phyloP scores from a whole-genome alignment of 257 asterid genomes.

The Lycium ferocissimum region DNA sequence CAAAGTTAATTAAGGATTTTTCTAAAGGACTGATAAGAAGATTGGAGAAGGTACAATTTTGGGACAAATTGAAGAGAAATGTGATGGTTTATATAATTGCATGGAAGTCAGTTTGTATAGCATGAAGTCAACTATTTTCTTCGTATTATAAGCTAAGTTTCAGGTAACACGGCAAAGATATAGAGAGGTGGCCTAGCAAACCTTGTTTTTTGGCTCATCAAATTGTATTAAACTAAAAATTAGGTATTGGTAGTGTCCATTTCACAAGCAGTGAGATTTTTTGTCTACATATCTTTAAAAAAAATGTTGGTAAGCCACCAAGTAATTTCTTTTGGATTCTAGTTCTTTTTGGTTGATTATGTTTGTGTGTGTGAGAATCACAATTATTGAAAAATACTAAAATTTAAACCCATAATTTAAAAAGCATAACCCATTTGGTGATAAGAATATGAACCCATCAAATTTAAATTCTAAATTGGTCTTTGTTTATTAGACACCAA shows the following conservation, averaged over 20 bases:
- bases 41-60: background rate
- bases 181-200: slow-evolving; percentile 21
- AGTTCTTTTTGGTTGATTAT: slow-evolving; percentile 24
- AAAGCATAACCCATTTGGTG: too few species aligned
- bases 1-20: too few species aligned
- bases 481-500: background rate
- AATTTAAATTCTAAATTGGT: background rate
- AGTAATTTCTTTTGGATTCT: slow-evolving; percentile 14
- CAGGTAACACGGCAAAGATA: slow-evolving; percentile 31
- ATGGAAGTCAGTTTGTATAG: slow-evolving; percentile 21
- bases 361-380: too few species aligned
- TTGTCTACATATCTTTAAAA: background rate
- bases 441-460: too few species aligned
- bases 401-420: too few species aligned
- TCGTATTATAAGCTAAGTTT: slow-evolving; percentile 13
- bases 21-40: background rate
- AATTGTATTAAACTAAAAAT: slow-evolving; percentile 26
- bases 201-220: slow-evolving; percentile 25
- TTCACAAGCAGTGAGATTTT: background rate
- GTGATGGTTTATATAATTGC: slow-evolving; percentile 31
- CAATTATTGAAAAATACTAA: too few species aligned
- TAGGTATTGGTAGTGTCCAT: slow-evolving; percentile 38
- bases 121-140: slow-evolving; percentile 37
- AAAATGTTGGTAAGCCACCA: slow-evolving; percentile 28
- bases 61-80: background rate